phyloP scores from a whole-genome alignment of 129 eudicot species.

The Artemisia argyi region DNA sequence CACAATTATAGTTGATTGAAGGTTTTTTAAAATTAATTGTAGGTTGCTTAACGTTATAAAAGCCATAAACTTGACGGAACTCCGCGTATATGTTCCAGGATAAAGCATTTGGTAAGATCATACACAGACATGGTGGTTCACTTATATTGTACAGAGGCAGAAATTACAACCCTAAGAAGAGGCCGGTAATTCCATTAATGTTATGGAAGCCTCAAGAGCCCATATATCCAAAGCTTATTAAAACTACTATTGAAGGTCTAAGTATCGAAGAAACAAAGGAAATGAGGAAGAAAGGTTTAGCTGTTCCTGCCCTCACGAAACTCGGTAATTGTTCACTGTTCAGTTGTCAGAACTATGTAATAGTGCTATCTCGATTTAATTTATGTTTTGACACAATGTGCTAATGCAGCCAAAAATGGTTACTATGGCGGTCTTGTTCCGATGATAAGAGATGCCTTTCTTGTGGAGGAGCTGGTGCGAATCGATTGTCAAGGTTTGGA shows the following conservation, averaged over 20 bases:
- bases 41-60: slow-evolving; percentile 17
- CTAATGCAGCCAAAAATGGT: slow-evolving; percentile 77
- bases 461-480: slow-evolving; percentile 73
- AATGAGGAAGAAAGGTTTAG: slow-evolving; percentile 81
- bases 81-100: slow-evolving; percentile 42
- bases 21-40: slow-evolving; percentile 1
- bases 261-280: slow-evolving; percentile 85
- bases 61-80: slow-evolving; percentile 17
- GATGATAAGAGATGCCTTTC: slow-evolving; percentile 95
- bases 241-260: slow-evolving; percentile 85
- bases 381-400: slow-evolving; percentile 5
- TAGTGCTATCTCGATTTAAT: too few relatives aligned
- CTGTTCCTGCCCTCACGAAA: slow-evolving; percentile 75
- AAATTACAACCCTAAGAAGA: slow-evolving; percentile 68
- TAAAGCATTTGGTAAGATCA: slow-evolving; percentile 87
- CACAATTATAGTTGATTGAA: too few relatives aligned
- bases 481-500: slow-evolving; percentile 84
- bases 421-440: slow-evolving; percentile 92
- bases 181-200: slow-evolving; percentile 84
- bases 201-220: slow-evolving; percentile 97
- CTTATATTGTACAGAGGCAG: slow-evolving; percentile 86
- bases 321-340: slow-evolving; percentile 54
- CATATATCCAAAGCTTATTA: slow-evolving; percentile 79
- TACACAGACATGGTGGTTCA: slow-evolving; percentile 80
- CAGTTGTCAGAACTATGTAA: slow-evolving; percentile 1